A percentile compares a stretch with the other conserved stretches of the same genome.
Conservation (phyloP, 306 rosid species). For the Sesbania bispinosa region DNA sequence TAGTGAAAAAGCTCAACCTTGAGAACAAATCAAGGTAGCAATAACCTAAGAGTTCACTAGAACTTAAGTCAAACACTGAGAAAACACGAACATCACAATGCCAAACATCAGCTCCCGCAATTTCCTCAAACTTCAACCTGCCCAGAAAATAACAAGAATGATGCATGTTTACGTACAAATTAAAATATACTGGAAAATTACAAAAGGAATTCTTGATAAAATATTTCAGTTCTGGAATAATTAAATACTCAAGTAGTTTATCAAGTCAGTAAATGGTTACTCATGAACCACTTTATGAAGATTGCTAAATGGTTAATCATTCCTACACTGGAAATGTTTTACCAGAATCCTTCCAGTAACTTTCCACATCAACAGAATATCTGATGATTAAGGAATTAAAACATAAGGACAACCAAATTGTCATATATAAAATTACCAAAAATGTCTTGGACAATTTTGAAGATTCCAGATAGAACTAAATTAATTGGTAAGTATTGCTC, state of each 20-base stretch:
- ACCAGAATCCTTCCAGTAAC: neutral
- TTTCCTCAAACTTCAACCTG: constrained; percentile 88
- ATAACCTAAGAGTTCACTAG: constrained; percentile 83
- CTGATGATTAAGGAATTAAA: constrained; percentile 8
- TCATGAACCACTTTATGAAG: neutral
- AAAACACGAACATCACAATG: constrained; percentile 71
- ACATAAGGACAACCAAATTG: constrained; percentile 5
- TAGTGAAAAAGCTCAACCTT: constrained; percentile 48
- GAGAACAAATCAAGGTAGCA: constrained; percentile 77
- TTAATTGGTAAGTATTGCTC: constrained; percentile 87
- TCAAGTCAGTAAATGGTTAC: neutral
- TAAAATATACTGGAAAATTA: neutral
- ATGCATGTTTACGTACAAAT: constrained; percentile 14
- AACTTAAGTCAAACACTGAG: constrained; percentile 71
- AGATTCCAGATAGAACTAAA: constrained; percentile 87
- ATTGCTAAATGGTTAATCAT: neutral
- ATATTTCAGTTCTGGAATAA: neutral
- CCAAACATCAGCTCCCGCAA: constrained; percentile 82
- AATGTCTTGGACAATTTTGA: constrained; percentile 85
- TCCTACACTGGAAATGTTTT: neutral
- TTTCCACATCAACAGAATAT: constrained; percentile 10
- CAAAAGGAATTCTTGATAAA: neutral
- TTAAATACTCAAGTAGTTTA: neutral
- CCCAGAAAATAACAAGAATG: constrained; percentile 16
- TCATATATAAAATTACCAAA: constrained; percentile 57